phyloP scores from a whole-genome alignment of 2,329 filamentous ascomycete genomes.

The Alternaria postmessia region DNA sequence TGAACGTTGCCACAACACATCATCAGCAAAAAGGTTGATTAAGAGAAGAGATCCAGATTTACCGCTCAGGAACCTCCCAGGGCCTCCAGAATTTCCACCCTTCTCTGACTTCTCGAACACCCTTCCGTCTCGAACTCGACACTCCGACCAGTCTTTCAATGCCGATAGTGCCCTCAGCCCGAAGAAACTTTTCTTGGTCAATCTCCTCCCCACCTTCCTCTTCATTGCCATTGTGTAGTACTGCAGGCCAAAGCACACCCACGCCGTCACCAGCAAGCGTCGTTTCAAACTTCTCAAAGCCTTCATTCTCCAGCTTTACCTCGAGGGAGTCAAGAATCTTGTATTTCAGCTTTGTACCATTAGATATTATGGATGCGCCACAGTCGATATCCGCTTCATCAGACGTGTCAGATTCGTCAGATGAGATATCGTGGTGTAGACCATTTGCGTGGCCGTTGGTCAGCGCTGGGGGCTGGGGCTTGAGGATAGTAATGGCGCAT shows the following conservation, averaged over 20 bases:
- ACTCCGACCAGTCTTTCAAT: constrained; percentile 90
- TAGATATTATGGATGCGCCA: constrained; percentile 42
- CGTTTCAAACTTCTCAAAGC: constrained; percentile 85
- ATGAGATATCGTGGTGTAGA: constrained; percentile 27
- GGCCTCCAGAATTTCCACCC: constrained; percentile 54
- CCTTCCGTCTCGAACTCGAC: constrained; percentile 34
- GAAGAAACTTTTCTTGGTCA: constrained; percentile 86
- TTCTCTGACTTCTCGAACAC: constrained; percentile 45
- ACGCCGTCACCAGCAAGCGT: constrained; percentile 93
- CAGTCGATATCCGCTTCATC: constrained; percentile 38
- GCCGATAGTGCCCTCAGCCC: constrained; percentile 81
- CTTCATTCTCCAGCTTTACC: constrained; percentile 63
- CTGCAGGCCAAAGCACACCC: constrained; percentile 91
- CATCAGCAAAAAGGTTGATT: not conserved
- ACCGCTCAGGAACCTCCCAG: constrained; percentile 38
- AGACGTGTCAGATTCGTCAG: constrained; percentile 36
- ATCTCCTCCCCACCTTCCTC: constrained; percentile 91
- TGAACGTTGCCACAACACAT: constrained; percentile 4
- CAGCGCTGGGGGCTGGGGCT: constrained; percentile 61
- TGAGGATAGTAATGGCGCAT: constrained; percentile 90
- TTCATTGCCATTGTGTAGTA: constrained; percentile 83
- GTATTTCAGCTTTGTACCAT: constrained; percentile 45
- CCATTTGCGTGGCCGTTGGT: constrained; percentile 56
- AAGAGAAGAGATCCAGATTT: not conserved
- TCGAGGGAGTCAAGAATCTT: constrained; percentile 67